phyloP scores from a whole-genome alignment of 192 early-diverging fungal species.

The Coemansia sp. region DNA sequence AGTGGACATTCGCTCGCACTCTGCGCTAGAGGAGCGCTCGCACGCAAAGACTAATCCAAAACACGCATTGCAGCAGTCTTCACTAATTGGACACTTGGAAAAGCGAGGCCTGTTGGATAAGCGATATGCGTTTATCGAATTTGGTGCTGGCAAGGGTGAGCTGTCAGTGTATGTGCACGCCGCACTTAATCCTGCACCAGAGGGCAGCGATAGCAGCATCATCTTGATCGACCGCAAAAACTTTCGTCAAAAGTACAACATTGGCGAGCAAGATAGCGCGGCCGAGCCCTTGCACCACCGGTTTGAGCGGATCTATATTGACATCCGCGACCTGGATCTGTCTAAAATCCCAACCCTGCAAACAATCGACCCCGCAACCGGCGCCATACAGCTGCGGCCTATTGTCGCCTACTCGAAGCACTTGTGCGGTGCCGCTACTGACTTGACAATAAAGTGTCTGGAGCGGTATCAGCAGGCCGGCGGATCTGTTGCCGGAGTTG shows the following conservation, averaged over 20 bases:
- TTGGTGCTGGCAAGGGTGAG: slow-evolving; percentile 77
- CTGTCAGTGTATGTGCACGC: slow-evolving; percentile 55
- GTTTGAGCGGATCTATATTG: slow-evolving; percentile 71
- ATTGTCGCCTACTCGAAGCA: slow-evolving; percentile 87
- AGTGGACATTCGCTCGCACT: slow-evolving; percentile 16
- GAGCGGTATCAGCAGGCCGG: slow-evolving; percentile 58
- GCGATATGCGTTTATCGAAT: slow-evolving; percentile 73
- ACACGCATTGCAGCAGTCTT: slow-evolving; percentile 72
- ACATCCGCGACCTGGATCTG: slow-evolving; percentile 88
- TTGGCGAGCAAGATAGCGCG: neutral
- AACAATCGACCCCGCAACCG: slow-evolving; percentile 14
- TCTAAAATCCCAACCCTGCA: slow-evolving; percentile 50
- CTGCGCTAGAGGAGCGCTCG: slow-evolving; percentile 5
- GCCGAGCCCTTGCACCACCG: neutral
- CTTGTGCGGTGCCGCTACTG: slow-evolving; percentile 89
- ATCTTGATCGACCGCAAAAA: slow-evolving; percentile 79
- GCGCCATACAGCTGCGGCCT: slow-evolving; percentile 23
- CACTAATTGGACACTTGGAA: slow-evolving; percentile 79
- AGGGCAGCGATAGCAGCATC: slow-evolving; percentile 27
- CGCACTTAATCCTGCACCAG: slow-evolving; percentile 32
- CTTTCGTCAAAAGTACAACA: slow-evolving; percentile 71
- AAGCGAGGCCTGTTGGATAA: slow-evolving; percentile 62
- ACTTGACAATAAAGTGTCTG: slow-evolving; percentile 80
- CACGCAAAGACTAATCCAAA: slow-evolving; percentile 40
- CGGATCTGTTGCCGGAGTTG: slow-evolving; percentile 65